A percentile compares a stretch with the other conserved stretches of the same genome.
Evolutionary conservation across 192 early-diverging fungal species (phyloP).

Genomic region (Pecoramyces ruminantium): DNA sequence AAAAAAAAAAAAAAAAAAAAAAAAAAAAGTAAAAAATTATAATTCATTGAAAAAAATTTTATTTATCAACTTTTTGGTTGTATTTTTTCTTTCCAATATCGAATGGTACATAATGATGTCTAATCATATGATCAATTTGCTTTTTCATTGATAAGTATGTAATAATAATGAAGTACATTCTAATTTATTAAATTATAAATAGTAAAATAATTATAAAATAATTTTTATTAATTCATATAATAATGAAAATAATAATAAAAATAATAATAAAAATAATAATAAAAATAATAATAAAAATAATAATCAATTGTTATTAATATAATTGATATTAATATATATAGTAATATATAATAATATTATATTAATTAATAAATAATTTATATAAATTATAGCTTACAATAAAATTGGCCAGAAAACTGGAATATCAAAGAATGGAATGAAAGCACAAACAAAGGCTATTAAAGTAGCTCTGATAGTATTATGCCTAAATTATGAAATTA

Average conservation of each 20-base stretch:
- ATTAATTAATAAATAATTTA: too few relatives aligned
- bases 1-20: too few relatives aligned
- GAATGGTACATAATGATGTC: conserved; percentile 78
- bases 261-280: too few relatives aligned
- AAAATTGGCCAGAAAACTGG: conserved; percentile 99
- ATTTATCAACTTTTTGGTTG: neutral
- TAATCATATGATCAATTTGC: conserved; percentile 96
- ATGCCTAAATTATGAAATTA: conserved; percentile 26
- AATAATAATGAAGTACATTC: conserved; percentile 83
- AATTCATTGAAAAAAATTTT: too few relatives aligned
- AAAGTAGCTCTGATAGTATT: conserved; percentile 62
- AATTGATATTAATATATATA: too few relatives aligned
- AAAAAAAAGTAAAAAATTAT: too few relatives aligned
- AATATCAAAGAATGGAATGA: conserved; percentile 62
- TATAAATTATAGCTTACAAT: conserved; percentile 13
- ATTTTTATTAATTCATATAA: too few relatives aligned
- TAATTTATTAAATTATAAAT: neutral
- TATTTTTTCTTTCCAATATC: conserved; percentile 26
- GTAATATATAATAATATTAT: too few relatives aligned
- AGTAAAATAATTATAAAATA: too few relatives aligned
- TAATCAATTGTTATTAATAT: too few relatives aligned
- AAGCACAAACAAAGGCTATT: conserved; percentile 70
- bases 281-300: too few relatives aligned
- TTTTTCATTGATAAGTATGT: conserved; percentile 90
- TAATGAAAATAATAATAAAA: too few relatives aligned